Conservation (phyloP, 345 rosid species). For the Rhizophora mangle region DNA sequence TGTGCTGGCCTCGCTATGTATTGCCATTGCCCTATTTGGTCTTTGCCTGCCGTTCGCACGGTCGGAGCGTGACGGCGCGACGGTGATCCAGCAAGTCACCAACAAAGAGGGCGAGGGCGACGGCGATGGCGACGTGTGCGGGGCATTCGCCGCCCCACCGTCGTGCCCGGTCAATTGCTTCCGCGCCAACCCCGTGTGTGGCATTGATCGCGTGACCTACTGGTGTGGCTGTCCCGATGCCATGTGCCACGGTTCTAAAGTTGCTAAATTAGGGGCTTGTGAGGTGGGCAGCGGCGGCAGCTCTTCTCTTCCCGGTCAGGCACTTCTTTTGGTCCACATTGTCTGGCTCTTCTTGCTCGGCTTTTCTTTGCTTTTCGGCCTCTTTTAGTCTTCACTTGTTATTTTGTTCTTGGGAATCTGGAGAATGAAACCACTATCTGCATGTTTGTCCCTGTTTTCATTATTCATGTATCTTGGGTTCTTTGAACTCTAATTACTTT, state of each 20-base stretch:
- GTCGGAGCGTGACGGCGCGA: constrained; percentile 19
- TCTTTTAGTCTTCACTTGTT: constrained; percentile 30
- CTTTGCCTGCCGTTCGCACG: constrained; percentile 16
- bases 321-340: constrained; percentile 83
- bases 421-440: not conserved
- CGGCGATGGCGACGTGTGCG: constrained; percentile 35
- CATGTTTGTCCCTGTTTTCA: too few species aligned
- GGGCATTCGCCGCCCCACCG: constrained; percentile 30
- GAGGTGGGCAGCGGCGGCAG: constrained; percentile 74
- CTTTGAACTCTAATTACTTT: too few species aligned
- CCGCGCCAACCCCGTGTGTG: constrained; percentile 86
- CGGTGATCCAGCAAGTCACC: constrained; percentile 33
- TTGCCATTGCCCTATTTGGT: not conserved
- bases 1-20: not conserved
- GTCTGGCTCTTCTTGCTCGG: constrained; percentile 89
- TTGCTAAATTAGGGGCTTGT: constrained; percentile 69
- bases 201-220: constrained; percentile 77
- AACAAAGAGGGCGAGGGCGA: constrained; percentile 29
- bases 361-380: constrained; percentile 74
- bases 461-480: too few species aligned
- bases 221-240: constrained; percentile 98
- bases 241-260: constrained; percentile 56
- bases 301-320: constrained; percentile 79
- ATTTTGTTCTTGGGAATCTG: not conserved
- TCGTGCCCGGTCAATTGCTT: constrained; percentile 87